A percentile compares a stretch with the other conserved stretches of the same genome.
Conservation (phyloP, 1,284 basidiomycete species). For the Leccinum angustisporum region DNA sequence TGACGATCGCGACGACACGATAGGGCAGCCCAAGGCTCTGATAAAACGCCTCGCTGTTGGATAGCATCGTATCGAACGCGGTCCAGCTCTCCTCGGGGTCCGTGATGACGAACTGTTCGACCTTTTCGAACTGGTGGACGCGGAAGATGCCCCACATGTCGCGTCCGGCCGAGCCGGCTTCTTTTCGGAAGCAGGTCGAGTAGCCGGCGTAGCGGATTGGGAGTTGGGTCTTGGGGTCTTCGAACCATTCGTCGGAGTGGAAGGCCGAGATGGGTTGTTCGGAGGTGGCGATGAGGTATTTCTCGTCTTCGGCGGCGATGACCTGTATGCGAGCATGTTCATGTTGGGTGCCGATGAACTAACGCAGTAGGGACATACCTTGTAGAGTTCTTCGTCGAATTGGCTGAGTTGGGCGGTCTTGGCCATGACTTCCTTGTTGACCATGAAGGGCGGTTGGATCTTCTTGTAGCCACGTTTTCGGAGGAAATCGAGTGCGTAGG, state of each 20-base stretch:
- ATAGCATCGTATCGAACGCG: slow-evolving; percentile 91
- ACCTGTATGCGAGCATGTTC: slow-evolving; percentile 51
- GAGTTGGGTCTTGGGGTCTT: slow-evolving; percentile 86
- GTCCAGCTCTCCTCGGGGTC: slow-evolving; percentile 93
- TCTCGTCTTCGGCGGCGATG: slow-evolving; percentile 90
- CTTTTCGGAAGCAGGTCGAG: slow-evolving; percentile 99
- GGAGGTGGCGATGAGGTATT: slow-evolving; percentile 98
- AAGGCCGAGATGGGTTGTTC: slow-evolving; percentile 98
- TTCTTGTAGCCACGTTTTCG: slow-evolving; percentile 86
- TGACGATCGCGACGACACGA: slow-evolving; percentile 93
- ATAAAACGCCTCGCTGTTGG: slow-evolving; percentile 91
- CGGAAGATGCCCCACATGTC: slow-evolving; percentile 99
- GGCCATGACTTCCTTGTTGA: slow-evolving; percentile 97
- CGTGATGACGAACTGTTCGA: slow-evolving; percentile 96
- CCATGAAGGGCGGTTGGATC: slow-evolving; percentile 97
- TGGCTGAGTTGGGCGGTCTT: slow-evolving; percentile 98
- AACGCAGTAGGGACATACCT: slow-evolving; percentile 46
- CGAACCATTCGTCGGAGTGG: slow-evolving; percentile 97
- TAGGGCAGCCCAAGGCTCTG: slow-evolving; percentile 92
- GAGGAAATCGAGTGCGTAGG: slow-evolving; percentile 94
- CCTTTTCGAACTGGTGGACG: slow-evolving; percentile 99
- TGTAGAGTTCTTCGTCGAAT: slow-evolving; percentile 98
- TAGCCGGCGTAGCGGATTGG: slow-evolving; percentile 85
- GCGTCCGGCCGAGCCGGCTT: slow-evolving; percentile 94
- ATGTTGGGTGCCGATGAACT: background rate